These are phyloP conservation scores for Carallia pectinifolia DNA, from an alignment of 345 rosid genomes.

Conservation along the genomic window DNA sequence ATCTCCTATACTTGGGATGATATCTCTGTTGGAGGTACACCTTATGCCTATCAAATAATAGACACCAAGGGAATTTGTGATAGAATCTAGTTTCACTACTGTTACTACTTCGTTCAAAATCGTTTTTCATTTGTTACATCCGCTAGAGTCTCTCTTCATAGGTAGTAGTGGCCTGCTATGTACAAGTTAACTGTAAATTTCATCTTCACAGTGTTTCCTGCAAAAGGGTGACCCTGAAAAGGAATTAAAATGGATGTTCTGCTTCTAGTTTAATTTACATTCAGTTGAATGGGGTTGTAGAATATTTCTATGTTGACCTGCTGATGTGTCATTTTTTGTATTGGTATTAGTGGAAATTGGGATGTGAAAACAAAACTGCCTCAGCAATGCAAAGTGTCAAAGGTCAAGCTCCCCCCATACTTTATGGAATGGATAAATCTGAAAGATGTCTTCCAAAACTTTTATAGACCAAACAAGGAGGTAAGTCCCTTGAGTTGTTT, in stretches of 20 bases:
- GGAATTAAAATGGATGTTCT: neutral
- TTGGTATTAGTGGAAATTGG: constrained; percentile 79
- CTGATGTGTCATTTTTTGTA: constrained; percentile 23
- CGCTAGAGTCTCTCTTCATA: too few relatives aligned
- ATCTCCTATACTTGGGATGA: neutral
- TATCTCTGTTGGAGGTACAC: neutral
- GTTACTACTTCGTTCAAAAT: neutral
- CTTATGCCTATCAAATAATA: too few relatives aligned
- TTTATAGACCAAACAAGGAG: constrained; percentile 54
- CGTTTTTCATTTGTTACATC: neutral
- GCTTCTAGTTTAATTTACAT: neutral
- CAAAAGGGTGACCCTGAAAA: neutral
- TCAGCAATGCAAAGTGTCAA: constrained; percentile 65
- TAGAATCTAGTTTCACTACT: neutral
- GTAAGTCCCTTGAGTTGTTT: constrained; percentile 29
- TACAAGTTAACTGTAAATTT: neutral
- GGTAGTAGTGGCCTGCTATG: too few relatives aligned
- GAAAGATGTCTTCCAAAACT: constrained; percentile 75
- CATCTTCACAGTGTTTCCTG: neutral
- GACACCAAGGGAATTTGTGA: too few relatives aligned
- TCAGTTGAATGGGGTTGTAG: neutral
- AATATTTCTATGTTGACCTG: neutral
- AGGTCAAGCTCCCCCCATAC: constrained; percentile 71
- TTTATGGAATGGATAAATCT: constrained; percentile 92
- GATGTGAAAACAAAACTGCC: constrained; percentile 92